Percentiles rank a stretch among this genome's conserved stretches.
Evolutionary conservation across 257 asterid species (phyloP).

Genomic region (Solanum sejunctum): DNA sequence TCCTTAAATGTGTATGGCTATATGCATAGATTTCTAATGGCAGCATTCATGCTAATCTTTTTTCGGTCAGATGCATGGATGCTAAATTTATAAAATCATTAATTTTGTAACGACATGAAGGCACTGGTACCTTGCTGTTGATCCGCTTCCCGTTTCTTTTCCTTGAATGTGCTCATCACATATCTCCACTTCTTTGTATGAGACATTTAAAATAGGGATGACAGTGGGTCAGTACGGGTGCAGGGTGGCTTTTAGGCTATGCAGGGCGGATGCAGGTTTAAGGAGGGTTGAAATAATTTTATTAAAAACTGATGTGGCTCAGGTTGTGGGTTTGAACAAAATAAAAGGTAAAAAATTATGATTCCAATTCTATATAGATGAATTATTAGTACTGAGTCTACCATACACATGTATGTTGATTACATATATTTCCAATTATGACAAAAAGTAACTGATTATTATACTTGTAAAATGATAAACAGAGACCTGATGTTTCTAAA

Average conservation of each 20-base stretch:
- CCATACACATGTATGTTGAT: neutral
- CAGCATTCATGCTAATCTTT: neutral
- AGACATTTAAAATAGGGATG: neutral
- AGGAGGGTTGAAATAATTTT: neutral
- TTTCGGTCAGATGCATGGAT: neutral
- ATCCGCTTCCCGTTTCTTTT: neutral
- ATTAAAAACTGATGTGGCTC: neutral
- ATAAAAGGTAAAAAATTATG: neutral
- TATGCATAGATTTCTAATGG: neutral
- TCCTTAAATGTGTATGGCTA: neutral
- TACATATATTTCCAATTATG: neutral
- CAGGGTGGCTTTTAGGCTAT: neutral
- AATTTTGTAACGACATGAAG: neutral
- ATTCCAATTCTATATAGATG: neutral
- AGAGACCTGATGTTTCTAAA: too few species aligned
- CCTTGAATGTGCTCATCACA: neutral
- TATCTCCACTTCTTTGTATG: neutral
- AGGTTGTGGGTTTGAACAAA: neutral
- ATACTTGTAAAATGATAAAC: neutral
- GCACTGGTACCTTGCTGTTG: constrained; percentile 21
- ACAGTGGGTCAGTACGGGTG: neutral
- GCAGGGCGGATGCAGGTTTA: neutral
- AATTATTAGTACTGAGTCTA: neutral
- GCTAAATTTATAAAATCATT: neutral
- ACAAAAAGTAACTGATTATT: neutral